Base-by-base conservation (phyloP, 2,329 filamentous ascomycete species). In the Stromatinia cepivora region DNA sequence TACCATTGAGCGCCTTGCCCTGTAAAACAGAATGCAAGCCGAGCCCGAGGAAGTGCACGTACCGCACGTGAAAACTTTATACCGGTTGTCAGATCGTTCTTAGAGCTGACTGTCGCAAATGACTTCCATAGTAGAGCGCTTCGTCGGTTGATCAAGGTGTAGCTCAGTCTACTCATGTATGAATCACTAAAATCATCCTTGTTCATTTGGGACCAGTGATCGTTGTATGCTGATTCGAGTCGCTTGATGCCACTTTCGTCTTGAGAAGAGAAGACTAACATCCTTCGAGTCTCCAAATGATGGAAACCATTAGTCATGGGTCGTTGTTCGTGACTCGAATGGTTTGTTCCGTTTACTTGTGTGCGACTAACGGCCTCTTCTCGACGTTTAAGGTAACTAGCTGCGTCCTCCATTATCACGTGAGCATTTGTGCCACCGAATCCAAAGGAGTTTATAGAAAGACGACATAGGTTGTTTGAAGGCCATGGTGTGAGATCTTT, bases 351-450 rank as follows among this genome's bases (percentile, higher is more conserved):
- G 22, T 45, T 69, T 13, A 31, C 22, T 36, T 69, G 67, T 31
- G 31, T 52, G 36, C 54, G 62, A 25, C 7, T 22, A 11, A 54
- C 7, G n/a, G 6, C 22, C 10, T 22, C n/a, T 28, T 42, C 34
- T 31, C 22, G 8, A 25, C 17, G 13, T 20, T 53, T 31, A 13
- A 67, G 39, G 25, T 67, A 45, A 15, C 61, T 22, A 11, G 22
- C 45, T 45, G 70, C 67, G 22, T 69, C 66, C 5, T 73, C 72
- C 25, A 71, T 25, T 15, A 71, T 67, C 36, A 66, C 72, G 28
- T 74, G 72, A 34, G 70, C 58, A 59, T 74, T 74, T 13, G 72
- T 67, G 11, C 75, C 75, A n/a, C 74, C 74, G 54, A 73, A 75
- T 15, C 75, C 75, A 63, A 76, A 76, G 4, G 69, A 71, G 58